Evolutionary conservation across 176 grass and related monocot species (phyloP), one percentile per base, ranked within the genome.

Genomic region (Aegilops sharonensis): DNA sequence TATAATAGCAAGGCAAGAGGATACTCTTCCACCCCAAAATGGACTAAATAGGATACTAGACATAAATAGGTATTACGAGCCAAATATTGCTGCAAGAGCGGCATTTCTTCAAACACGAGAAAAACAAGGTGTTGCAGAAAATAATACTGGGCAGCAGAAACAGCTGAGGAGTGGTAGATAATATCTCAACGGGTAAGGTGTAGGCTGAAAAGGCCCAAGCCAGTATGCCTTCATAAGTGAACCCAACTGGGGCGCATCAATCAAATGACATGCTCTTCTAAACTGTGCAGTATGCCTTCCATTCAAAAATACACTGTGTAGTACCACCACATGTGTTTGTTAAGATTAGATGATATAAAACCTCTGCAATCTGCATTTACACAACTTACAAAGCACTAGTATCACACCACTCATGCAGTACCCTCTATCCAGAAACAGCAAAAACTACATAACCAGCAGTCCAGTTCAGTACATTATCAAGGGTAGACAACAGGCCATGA

Each of bases 201-300:
- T 77, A 83, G 43, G 73, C 12, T 62, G 62, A 52, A 61, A 37
- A 77, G 48, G 54, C 17, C 64, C 17, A 90, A 86, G 39, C 78
- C 30, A 60, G 48, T 17, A 52, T 52, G 48, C 48, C 14, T 52
- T 52, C 48, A 0, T 6, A 42, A 72, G 1, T 43, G 37, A 72
- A 79, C 4, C 13, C 11, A 63, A 37, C 3, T 37, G 56, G 56
- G 56, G 56, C 0, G 34, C 9, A 63, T 29, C 56, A 14, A 84
- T 71, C 6, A 45, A 13, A 73, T 83, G 34, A 10, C 73, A 43
- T 24, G 70, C 40, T 78, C 25, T 76, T 69, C 81, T 20, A 31
- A 81, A 77, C 39, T 31, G 30, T 40, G 31, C 11, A 6, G 78
- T 71, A 30, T 57, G 24, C 54, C 11, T 86, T 81, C 62, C 5